Conservation (phyloP, 768 basidiomycete genomes). For the Leucocoprinus sp. region DNA sequence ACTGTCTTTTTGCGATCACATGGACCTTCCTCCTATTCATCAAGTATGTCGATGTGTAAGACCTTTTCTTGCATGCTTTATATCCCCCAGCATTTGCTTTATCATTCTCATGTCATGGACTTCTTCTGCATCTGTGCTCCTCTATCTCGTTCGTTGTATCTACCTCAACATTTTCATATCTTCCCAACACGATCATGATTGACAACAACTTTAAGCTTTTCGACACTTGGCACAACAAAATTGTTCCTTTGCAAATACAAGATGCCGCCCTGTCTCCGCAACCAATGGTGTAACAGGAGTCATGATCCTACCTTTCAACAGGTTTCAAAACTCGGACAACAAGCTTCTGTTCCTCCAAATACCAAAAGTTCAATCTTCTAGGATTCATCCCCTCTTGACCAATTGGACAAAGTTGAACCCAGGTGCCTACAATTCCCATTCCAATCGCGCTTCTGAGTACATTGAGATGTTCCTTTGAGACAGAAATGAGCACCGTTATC, state of each 20-base stretch:
- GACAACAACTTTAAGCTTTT: too few relatives aligned
- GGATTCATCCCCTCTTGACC: not conserved
- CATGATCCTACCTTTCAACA: too few relatives aligned
- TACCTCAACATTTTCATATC: too few relatives aligned
- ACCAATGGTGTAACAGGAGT: too few relatives aligned
- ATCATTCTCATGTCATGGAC: conserved; percentile 2
- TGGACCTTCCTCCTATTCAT: not conserved
- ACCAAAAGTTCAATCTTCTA: conserved; percentile 3
- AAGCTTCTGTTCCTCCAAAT: not conserved
- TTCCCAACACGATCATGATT: too few relatives aligned
- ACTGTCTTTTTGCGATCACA: not conserved
- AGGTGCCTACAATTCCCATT: conserved; percentile 5
- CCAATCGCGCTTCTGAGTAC: conserved; percentile 1
- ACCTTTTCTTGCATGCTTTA: not conserved
- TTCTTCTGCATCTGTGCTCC: not conserved
- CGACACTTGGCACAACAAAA: too few relatives aligned
- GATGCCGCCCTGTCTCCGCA: too few relatives aligned
- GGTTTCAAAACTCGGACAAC: conserved; percentile 5
- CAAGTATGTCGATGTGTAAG: not conserved
- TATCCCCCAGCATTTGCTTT: not conserved
- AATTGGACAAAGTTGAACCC: conserved; percentile 3
- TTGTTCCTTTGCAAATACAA: too few relatives aligned
- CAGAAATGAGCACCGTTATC: conserved; percentile 5
- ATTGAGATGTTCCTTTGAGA: not conserved
- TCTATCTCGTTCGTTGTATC: conserved; percentile 3